A percentile compares a stretch with the other conserved stretches of the same genome.
Conservation (phyloP, 768 basidiomycete species). For the Mycena olivaceomarginata region DNA sequence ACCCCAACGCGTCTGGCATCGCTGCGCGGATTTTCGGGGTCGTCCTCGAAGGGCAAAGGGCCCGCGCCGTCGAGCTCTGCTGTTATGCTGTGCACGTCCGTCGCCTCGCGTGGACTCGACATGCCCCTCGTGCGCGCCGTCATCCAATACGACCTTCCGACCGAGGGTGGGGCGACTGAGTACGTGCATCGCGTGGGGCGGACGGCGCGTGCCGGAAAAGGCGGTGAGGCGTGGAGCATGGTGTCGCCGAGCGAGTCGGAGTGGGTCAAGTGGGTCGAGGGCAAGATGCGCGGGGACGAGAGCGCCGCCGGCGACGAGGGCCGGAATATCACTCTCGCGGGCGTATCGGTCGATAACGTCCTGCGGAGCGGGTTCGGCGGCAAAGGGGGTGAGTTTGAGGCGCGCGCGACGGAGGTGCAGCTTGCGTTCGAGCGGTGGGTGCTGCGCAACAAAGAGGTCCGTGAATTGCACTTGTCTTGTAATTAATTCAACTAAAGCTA, state of each 20-base stretch:
- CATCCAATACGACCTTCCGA: conserved; percentile 97
- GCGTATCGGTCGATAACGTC: conserved; percentile 81
- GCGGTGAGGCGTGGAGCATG: conserved; percentile 97
- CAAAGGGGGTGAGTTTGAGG: conserved; percentile 86
- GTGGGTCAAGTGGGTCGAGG: conserved; percentile 95
- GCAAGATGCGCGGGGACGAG: conserved; percentile 80
- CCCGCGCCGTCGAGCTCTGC: conserved; percentile 66
- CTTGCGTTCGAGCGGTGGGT: conserved; percentile 98
- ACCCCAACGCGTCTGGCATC: conserved; percentile 87
- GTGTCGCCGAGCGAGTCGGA: conserved; percentile 90
- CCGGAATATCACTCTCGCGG: conserved; percentile 70
- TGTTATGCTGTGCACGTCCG: conserved; percentile 95
- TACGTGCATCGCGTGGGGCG: conserved; percentile 98
- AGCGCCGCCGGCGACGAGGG: conserved; percentile 52
- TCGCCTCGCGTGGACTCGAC: conserved; percentile 98
- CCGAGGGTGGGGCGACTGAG: conserved; percentile 96
- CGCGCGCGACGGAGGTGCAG: conserved; percentile 96
- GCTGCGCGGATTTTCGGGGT: conserved; percentile 85
- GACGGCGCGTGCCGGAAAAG: conserved; percentile 96
- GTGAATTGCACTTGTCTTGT: conserved; percentile 48
- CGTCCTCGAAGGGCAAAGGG: conserved; percentile 50
- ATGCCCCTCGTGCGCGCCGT: conserved; percentile 96
- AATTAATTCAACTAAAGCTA: conserved; percentile 23
- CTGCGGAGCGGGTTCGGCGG: conserved; percentile 92
- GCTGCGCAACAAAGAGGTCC: conserved; percentile 79